Evolutionary conservation across 805 yeast genomes (phyloP).

Genomic region (Candida montana): DNA sequence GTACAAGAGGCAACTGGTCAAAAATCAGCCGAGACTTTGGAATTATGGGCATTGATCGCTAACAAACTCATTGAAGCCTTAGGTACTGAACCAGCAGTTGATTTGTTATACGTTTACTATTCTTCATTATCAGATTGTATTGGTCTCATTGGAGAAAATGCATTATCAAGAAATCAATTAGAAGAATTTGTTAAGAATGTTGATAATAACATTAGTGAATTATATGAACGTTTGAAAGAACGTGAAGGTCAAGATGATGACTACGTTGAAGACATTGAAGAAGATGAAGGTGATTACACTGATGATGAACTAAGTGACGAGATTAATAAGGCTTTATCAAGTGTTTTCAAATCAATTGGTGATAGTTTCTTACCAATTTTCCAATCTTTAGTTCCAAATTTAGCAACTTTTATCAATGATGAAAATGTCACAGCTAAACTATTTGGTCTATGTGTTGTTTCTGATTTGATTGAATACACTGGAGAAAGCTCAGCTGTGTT

Average conservation of each 20-base stretch:
- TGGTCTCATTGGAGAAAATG: conserved; percentile 59
- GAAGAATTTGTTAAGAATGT: conserved; percentile 53
- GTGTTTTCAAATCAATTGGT: conserved; percentile 61
- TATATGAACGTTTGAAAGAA: conserved; percentile 61
- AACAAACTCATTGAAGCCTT: conserved; percentile 63
- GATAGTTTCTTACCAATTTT: conserved; percentile 58
- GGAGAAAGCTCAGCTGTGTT: conserved; percentile 64
- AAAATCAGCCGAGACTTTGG: conserved; percentile 53
- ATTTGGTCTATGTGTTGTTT: conserved; percentile 74
- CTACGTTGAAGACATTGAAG: conserved; percentile 80
- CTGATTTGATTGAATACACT: conserved; percentile 75
- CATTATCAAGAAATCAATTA: conserved; percentile 52
- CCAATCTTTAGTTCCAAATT: conserved; percentile 56
- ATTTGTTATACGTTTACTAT: conserved; percentile 73
- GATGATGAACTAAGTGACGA: conserved; percentile 91
- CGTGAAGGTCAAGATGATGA: conserved; percentile 80
- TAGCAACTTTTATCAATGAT: conserved; percentile 57
- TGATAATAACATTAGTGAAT: conserved; percentile 56
- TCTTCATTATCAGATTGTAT: conserved; percentile 63
- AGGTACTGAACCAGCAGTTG: conserved; percentile 76
- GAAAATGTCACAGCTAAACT: conserved; percentile 63
- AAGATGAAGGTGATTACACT: conserved; percentile 74
- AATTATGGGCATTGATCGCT: conserved; percentile 67
- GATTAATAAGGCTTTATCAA: conserved; percentile 66
- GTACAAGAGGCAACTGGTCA: conserved; percentile 45